These are phyloP conservation scores for Peterozyma xylosa DNA, from an alignment of 805 yeast genomes.

Conservation along the genomic window DNA sequence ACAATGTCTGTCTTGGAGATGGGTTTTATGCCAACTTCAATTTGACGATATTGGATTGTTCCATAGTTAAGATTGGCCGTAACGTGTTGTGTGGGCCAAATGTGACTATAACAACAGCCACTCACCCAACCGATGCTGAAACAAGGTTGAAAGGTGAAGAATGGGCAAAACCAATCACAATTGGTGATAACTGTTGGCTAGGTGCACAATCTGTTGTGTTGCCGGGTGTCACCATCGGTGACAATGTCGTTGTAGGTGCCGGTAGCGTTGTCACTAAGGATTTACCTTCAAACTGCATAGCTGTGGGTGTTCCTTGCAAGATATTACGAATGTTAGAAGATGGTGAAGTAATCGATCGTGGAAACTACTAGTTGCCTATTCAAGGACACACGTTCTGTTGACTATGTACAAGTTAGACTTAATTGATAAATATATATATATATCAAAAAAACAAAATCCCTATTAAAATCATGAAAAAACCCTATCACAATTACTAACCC, in stretches of 20 bases:
- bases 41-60: constrained; percentile 47
- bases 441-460: too few relatives aligned
- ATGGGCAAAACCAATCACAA: constrained; percentile 45
- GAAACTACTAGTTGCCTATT: too few relatives aligned
- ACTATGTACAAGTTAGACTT: too few relatives aligned
- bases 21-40: constrained; percentile 56
- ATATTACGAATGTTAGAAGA: constrained; percentile 15
- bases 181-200: constrained; percentile 66
- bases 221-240: constrained; percentile 64
- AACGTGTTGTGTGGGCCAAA: constrained; percentile 58
- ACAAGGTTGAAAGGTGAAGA: constrained; percentile 33
- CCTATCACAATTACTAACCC: too few relatives aligned
- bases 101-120: constrained; percentile 50
- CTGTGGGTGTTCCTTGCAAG: constrained; percentile 58
- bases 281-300: constrained; percentile 47
- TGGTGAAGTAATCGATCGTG: too few relatives aligned
- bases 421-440: too few relatives aligned
- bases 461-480: too few relatives aligned
- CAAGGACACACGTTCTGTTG: too few relatives aligned
- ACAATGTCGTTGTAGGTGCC: constrained; percentile 56
- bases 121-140: constrained; percentile 48
- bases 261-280: constrained; percentile 57
- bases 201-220: constrained; percentile 47
- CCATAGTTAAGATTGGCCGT: constrained; percentile 54
- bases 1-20: constrained; percentile 50